These are phyloP conservation scores for Vararia minispora DNA, from an alignment of 768 basidiomycete genomes.

Conservation along the genomic window DNA sequence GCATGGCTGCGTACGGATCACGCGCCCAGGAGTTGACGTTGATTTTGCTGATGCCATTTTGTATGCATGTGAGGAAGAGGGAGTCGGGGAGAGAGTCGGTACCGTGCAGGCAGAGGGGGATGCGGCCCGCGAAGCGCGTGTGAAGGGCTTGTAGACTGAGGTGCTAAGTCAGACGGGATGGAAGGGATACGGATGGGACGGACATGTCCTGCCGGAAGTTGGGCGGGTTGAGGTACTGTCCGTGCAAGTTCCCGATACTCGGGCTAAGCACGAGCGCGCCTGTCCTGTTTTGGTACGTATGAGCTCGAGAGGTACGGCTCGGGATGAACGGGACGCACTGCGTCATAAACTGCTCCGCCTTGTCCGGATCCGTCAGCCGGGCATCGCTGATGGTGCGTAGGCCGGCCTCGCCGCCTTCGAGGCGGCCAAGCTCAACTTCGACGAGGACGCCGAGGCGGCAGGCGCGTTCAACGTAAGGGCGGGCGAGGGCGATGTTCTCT, in stretches of 20 bases:
- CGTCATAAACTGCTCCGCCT: slow-evolving; percentile 31
- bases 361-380: slow-evolving; percentile 33
- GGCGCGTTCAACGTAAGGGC: slow-evolving; percentile 34
- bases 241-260: slow-evolving; percentile 37
- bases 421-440: slow-evolving; percentile 36
- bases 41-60: slow-evolving; percentile 36
- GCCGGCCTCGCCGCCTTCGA: slow-evolving; percentile 40
- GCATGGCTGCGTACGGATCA: slow-evolving; percentile 28
- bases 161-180: too few relatives aligned
- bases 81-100: slow-evolving; percentile 34
- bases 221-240: slow-evolving; percentile 32
- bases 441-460: slow-evolving; percentile 28
- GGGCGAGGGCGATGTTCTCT: slow-evolving; percentile 33
- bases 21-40: slow-evolving; percentile 38
- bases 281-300: slow-evolving; percentile 19
- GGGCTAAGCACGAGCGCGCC: slow-evolving; percentile 35
- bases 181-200: too few relatives aligned
- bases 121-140: slow-evolving; percentile 22
- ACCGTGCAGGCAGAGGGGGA: slow-evolving; percentile 33
- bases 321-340: slow-evolving; percentile 20
- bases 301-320: not conserved
- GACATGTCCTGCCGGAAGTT: slow-evolving; percentile 36
- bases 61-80: slow-evolving; percentile 33
- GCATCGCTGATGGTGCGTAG: slow-evolving; percentile 34
- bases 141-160: slow-evolving; percentile 27